These are phyloP conservation scores for Eucalyptus erythrocorys DNA, from an alignment of 345 rosid species.

Conservation along the genomic window DNA sequence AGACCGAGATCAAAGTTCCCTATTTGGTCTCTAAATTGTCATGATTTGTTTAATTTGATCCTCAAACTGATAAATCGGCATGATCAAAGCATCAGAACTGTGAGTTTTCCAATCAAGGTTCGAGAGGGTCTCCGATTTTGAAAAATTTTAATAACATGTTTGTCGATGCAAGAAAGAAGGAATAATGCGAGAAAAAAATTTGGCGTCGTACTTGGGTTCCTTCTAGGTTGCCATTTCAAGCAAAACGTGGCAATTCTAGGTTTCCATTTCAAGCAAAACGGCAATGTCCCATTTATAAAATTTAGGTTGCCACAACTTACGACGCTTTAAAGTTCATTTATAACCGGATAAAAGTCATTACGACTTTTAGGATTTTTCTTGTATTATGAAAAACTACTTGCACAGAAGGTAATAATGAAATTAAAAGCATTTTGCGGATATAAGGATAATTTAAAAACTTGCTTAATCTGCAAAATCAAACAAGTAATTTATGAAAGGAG, in stretches of 20 bases:
- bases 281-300: neutral
- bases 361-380: neutral
- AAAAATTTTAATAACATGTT: neutral
- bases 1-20: neutral
- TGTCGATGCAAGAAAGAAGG: neutral
- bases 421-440: neutral
- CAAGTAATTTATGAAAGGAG: neutral
- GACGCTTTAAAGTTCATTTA: neutral
- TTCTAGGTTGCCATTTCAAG: neutral
- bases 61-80: neutral
- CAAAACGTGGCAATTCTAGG: neutral
- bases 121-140: neutral
- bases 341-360: too few species aligned
- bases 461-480: neutral
- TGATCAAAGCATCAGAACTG: neutral
- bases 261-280: neutral
- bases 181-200: neutral
- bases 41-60: neutral
- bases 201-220: neutral
- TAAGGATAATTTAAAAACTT: neutral
- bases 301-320: neutral
- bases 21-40: neutral
- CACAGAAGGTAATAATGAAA: neutral
- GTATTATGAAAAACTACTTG: neutral
- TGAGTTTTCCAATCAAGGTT: neutral